Evolutionary conservation across 306 rosid genomes (phyloP), one percentile per base, ranked within the genome.

Genomic region (Calophaca sinica): DNA sequence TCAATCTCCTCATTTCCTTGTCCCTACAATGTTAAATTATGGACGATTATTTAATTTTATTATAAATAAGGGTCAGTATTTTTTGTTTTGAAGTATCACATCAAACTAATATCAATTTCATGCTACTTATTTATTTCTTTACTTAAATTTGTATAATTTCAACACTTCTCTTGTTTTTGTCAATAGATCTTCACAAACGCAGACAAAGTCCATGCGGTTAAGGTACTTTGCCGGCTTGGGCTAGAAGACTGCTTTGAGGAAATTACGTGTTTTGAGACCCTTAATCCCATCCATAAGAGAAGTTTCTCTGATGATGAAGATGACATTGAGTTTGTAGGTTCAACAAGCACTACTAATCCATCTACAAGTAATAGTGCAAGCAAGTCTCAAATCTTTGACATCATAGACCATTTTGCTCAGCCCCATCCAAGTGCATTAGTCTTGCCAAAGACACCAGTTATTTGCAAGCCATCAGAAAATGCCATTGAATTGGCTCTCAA

Each of bases 221-320:
- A 87, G 83, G 86, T 84, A 62, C 91, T 94, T 5, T 75, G 73
- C 51, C 88, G 81, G 81, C 97, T 94, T 75, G 98, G 93, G 29
- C 82, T 94, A 74, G 96, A 94, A 61, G 94, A 87, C 44, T 91
- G 90, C 75, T 94, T 94, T 75, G 96, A 89, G 81, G 96, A 96
- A 52, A 94, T 94, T 11, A 83, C 78, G 31, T 94, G 98, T 84
- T 94, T 94, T 76, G 98, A 94, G 88, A 94, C 96, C 13, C 88
- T 94, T 50, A 94, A 94, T 86, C 93, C 88, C 8, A 79, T 39
- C 52, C 86, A 91, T 71, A 86, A 86, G 51, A 82, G 11, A 69
- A 77, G 46, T 6, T 84, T 82, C 29, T 84, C 89, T 69, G 94
- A 83, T 73, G 90, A 89, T 67, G 86, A 87, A 84, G 97, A 91